Evolutionary conservation across 2,329 filamentous ascomycete species (phyloP).

Genomic region (Sclerotinia glacialis): DNA sequence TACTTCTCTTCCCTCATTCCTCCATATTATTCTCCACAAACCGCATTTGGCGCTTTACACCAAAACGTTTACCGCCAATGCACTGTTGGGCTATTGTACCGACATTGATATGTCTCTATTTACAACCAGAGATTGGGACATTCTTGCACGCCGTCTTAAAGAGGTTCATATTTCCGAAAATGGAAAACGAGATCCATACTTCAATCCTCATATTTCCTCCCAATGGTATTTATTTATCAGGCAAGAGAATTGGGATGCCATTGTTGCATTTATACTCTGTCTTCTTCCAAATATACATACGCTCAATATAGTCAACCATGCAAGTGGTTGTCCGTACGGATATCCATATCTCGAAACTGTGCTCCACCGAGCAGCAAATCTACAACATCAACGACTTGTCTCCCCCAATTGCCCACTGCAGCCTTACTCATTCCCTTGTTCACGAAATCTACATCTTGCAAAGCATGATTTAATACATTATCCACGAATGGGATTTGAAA

Average conservation of each 20-base stretch:
- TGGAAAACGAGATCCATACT: neutral
- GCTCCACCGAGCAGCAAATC: conserved; percentile 8
- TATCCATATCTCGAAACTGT: conserved; percentile 23
- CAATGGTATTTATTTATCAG: conserved; percentile 5
- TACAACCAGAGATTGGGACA: neutral
- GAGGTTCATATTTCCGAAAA: neutral
- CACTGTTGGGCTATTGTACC: conserved; percentile 16
- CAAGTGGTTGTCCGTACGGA: conserved; percentile 16
- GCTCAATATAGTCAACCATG: conserved; percentile 21
- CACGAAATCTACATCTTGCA: neutral
- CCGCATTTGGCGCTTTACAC: conserved; percentile 15
- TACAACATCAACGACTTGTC: conserved; percentile 5
- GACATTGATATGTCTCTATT: conserved; percentile 10
- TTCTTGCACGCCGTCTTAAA: neutral
- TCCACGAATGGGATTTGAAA: conserved; percentile 18
- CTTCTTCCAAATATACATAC: conserved; percentile 21
- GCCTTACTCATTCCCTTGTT: neutral
- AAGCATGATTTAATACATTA: conserved; percentile 13
- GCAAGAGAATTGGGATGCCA: conserved; percentile 20
- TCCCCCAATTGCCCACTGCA: neutral
- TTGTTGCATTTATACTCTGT: conserved; percentile 16
- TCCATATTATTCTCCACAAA: conserved; percentile 10
- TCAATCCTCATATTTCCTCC: neutral
- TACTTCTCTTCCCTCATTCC: conserved; percentile 14
- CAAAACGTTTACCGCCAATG: conserved; percentile 9